A percentile compares a stretch with the other conserved stretches of the same genome.
Evolutionary conservation across 768 basidiomycete genomes (phyloP).

Genomic region (Tephrocybe sp.): DNA sequence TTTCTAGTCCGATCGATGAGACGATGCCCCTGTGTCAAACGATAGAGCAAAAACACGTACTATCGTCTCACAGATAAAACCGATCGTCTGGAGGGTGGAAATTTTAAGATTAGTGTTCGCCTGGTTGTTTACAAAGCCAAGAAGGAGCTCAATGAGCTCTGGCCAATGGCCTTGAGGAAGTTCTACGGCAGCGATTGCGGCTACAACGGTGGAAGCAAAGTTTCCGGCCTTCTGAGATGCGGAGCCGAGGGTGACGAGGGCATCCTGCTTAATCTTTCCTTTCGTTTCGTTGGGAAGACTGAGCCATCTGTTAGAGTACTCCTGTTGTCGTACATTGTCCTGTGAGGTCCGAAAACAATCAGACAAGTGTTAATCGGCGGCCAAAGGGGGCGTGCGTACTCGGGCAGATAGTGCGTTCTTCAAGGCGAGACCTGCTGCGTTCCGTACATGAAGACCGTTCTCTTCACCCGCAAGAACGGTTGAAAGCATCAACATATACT

Average conservation of each 20-base stretch:
- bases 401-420: conserved; percentile 93
- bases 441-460: conserved; percentile 73
- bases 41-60: conserved; percentile 49
- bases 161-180: conserved; percentile 88
- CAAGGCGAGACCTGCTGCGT: conserved; percentile 94
- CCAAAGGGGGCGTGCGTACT: conserved; percentile 49
- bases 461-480: conserved; percentile 79
- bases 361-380: conserved; percentile 16
- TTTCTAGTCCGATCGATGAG: conserved; percentile 56
- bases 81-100: conserved; percentile 91
- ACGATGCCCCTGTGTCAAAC: not conserved
- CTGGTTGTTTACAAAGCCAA: conserved; percentile 82
- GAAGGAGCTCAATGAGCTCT: conserved; percentile 83
- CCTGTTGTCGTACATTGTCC: conserved; percentile 74
- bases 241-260: conserved; percentile 81
- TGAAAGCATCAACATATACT: conserved; percentile 91
- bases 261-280: conserved; percentile 84
- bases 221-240: conserved; percentile 69
- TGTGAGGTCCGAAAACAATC: conserved; percentile 32
- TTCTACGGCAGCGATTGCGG: conserved; percentile 93
- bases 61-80: conserved; percentile 95
- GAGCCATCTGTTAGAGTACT: conserved; percentile 81
- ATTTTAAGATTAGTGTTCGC: conserved; percentile 75
- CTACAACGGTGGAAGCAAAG: conserved; percentile 91
- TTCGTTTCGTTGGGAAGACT: conserved; percentile 66